Base-by-base conservation (phyloP, 2,329 filamentous ascomycete species). In the Xylaria sp. region DNA sequence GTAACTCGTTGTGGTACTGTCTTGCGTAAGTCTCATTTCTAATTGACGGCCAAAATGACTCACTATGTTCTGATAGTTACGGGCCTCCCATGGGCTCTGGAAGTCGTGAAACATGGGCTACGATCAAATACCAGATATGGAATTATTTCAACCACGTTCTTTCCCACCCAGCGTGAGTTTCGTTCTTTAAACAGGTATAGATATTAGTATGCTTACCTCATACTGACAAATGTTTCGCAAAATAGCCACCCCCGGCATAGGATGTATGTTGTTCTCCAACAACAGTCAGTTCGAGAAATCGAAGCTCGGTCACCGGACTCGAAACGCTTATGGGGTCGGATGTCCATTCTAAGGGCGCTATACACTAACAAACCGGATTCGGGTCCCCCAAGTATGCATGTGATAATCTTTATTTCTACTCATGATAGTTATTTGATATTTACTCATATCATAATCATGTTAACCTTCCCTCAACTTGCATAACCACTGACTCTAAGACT, bases 1-100 rank as follows among this genome's bases (percentile, higher is more conserved):
- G 52, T 7, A 55, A 55, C 15, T 55, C 52, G 18, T 10, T 55
- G n/a, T 55, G 52, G 52, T 55, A 55, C 23, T 55, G n/a, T 8
- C 52, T 55, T 5, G 52, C 52, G 52, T 55, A 10, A 4, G 52
- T n/a, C 36, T 13, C 12, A 1, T 23, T n/a, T 36, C 20, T 10
- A 36, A 23, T n/a, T 1, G 15, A 36, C 6, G 1, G 12, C 30
- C 8, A 8, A 20, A 36, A 23, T 23, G 2, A 7, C 6, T 4
- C 13, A 32, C n/a, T 55, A 23, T 36, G 1, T 5, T 36, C 12
- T 3, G 15, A 36, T 36, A 55, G 52, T 3, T 36, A 55, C n/a
- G 52, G 30, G 2, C 52, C 52, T 5, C 30, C 52, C 4, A 23
- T 18, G 52, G 32, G 30, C 4, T n/a, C 18, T 23, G 30, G 52